Conservation (phyloP, 2,329 filamentous ascomycete genomes). For the Diaporthe batatas region DNA sequence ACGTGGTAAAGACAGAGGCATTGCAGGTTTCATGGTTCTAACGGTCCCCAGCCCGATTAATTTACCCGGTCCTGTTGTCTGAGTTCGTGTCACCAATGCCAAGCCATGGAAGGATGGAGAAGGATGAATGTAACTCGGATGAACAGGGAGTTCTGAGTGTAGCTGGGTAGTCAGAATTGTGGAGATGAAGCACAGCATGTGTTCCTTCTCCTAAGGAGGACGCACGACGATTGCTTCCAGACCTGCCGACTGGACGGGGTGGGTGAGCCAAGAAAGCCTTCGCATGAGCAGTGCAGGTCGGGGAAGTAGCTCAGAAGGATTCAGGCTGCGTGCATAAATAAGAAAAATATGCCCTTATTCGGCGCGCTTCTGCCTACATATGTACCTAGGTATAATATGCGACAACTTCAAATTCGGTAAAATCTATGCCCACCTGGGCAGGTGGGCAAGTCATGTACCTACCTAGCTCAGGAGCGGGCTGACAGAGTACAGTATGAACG, state of each 20-base stretch:
- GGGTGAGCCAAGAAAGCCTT: background rate
- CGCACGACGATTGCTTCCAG: background rate
- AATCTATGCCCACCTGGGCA: too few relatives aligned
- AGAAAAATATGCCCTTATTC: background rate
- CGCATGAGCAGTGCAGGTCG: background rate
- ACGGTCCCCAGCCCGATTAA: background rate
- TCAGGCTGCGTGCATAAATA: background rate
- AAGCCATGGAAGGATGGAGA: background rate
- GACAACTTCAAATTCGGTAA: too few relatives aligned
- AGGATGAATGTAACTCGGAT: conserved; percentile 9
- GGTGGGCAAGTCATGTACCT: too few relatives aligned
- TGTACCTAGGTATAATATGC: too few relatives aligned
- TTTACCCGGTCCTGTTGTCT: background rate
- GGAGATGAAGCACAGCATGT: background rate
- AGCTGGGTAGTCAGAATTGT: too few relatives aligned
- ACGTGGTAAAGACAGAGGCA: too few relatives aligned
- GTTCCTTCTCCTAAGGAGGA: background rate
- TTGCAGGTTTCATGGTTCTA: background rate
- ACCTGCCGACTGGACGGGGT: background rate
- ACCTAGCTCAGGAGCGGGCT: background rate
- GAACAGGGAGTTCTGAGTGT: background rate
- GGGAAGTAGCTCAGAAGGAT: background rate
- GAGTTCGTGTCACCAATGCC: background rate
- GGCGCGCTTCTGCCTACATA: background rate
- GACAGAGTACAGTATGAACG: background rate